Conservation (phyloP, 306 rosid genomes). For the Dalbergia cochinchinensis region DNA sequence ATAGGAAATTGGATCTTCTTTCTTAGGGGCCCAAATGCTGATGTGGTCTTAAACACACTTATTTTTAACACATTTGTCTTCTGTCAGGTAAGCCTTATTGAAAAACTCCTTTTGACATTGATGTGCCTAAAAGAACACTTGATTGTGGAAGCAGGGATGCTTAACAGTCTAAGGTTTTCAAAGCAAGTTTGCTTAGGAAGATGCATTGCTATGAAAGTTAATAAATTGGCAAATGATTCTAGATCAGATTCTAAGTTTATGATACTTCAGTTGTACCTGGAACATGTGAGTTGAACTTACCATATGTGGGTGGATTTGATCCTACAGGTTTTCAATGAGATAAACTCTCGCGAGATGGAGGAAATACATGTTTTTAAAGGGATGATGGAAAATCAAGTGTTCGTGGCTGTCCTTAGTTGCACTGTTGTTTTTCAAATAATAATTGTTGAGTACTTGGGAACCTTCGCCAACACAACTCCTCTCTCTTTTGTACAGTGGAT, state of each 20-base stretch:
- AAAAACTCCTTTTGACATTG: neutral
- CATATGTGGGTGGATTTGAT: conserved; percentile 3
- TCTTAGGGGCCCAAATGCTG: conserved; percentile 70
- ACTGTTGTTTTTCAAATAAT: conserved; percentile 84
- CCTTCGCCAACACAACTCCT: conserved; percentile 87
- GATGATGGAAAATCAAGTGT: conserved; percentile 79
- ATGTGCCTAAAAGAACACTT: conserved; percentile 7
- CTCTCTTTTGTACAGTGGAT: conserved; percentile 77
- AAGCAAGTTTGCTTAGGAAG: conserved; percentile 14
- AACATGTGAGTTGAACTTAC: conserved; percentile 9
- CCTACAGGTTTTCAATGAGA: conserved; percentile 83
- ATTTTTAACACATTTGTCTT: conserved; percentile 94
- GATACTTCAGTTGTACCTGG: neutral
- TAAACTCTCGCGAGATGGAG: conserved; percentile 97
- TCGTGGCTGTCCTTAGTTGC: conserved; percentile 67
- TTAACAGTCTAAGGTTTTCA: conserved; percentile 4
- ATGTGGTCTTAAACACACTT: conserved; percentile 79
- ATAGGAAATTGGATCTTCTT: conserved; percentile 71
- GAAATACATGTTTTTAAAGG: conserved; percentile 79
- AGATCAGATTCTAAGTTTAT: neutral
- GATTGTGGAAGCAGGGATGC: conserved; percentile 11
- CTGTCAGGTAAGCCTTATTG: conserved; percentile 74
- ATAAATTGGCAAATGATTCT: conserved; percentile 10
- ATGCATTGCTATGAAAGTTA: neutral
- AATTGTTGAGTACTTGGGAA: conserved; percentile 84